phyloP scores from a whole-genome alignment of 352 stramenopile species.

The Globisporangium spiculum region DNA sequence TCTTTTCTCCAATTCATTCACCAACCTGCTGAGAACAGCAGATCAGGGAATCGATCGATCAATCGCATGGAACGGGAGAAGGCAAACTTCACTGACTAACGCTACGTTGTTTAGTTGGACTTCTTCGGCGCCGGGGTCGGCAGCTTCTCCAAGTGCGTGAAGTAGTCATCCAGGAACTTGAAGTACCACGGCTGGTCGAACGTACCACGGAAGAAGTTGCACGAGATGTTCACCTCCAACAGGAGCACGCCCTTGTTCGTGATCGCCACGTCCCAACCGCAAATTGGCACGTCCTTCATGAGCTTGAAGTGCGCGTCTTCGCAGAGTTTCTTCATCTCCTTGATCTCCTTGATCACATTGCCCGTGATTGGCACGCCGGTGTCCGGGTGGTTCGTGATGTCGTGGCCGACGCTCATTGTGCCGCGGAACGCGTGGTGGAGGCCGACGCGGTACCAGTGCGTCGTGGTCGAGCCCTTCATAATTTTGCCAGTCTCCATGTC shows the following conservation, averaged over 20 bases:
- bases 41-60: background rate
- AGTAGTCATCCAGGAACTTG: constrained; percentile 85
- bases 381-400: constrained; percentile 89
- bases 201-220: constrained; percentile 93
- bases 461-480: constrained; percentile 94
- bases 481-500: constrained; percentile 94
- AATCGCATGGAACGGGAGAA: background rate
- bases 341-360: constrained; percentile 87
- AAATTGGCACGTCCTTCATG: constrained; percentile 91
- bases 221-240: constrained; percentile 92
- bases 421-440: constrained; percentile 64
- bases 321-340: constrained; percentile 80
- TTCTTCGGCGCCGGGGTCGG: constrained; percentile 46
- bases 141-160: constrained; percentile 63
- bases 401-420: constrained; percentile 82
- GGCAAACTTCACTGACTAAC: constrained; percentile 11
- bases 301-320: constrained; percentile 88
- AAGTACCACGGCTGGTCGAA: constrained; percentile 90
- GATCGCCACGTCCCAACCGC: constrained; percentile 92
- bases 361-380: constrained; percentile 85
- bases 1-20: background rate
- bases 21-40: background rate
- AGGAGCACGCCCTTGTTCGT: constrained; percentile 88
- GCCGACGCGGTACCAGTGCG: constrained; percentile 94
- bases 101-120: constrained; percentile 26